These are phyloP conservation scores for Hypoxylon lienhwacheense DNA, from an alignment of 495 filamentous ascomycete species.

Conservation along the genomic window DNA sequence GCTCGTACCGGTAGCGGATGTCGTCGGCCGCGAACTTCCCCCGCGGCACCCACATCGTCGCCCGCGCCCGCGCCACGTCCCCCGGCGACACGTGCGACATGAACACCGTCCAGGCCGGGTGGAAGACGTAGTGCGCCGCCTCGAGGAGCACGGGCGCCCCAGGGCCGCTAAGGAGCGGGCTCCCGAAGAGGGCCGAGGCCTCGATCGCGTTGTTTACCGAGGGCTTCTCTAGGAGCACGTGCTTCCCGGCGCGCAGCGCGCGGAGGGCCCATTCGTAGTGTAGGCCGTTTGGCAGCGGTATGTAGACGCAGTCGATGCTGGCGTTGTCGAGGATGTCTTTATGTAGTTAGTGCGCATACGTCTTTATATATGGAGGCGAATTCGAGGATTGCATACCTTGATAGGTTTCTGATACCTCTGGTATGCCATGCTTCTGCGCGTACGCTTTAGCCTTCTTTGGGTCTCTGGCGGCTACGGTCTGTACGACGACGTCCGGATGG, in stretches of 20 bases:
- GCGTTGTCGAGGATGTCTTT: slow-evolving; percentile 56
- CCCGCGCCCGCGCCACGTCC: slow-evolving; percentile 44
- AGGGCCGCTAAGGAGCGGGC: slow-evolving; percentile 37
- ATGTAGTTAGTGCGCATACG: neutral
- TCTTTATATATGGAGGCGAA: too few relatives aligned
- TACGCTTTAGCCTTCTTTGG: slow-evolving; percentile 53
- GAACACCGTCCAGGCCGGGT: slow-evolving; percentile 57
- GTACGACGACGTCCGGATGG: slow-evolving; percentile 62
- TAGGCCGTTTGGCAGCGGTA: slow-evolving; percentile 55
- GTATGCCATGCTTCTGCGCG: slow-evolving; percentile 61
- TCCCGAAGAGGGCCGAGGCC: slow-evolving; percentile 50
- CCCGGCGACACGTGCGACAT: slow-evolving; percentile 45
- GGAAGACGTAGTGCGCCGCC: slow-evolving; percentile 60
- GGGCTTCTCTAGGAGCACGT: slow-evolving; percentile 62
- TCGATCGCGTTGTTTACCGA: slow-evolving; percentile 54
- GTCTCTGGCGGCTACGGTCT: slow-evolving; percentile 62
- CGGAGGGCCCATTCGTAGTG: slow-evolving; percentile 59
- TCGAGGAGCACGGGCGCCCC: slow-evolving; percentile 57
- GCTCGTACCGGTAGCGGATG: slow-evolving; percentile 58
- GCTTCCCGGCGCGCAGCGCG: slow-evolving; percentile 56
- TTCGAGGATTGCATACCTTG: slow-evolving; percentile 39
- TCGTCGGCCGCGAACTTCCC: slow-evolving; percentile 45
- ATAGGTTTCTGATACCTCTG: slow-evolving; percentile 54
- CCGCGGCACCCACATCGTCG: slow-evolving; percentile 36
- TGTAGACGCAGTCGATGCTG: slow-evolving; percentile 54